Evolutionary conservation across 2,329 filamentous ascomycete species (phyloP).

Genomic region (Cladosporium colombiae): DNA sequence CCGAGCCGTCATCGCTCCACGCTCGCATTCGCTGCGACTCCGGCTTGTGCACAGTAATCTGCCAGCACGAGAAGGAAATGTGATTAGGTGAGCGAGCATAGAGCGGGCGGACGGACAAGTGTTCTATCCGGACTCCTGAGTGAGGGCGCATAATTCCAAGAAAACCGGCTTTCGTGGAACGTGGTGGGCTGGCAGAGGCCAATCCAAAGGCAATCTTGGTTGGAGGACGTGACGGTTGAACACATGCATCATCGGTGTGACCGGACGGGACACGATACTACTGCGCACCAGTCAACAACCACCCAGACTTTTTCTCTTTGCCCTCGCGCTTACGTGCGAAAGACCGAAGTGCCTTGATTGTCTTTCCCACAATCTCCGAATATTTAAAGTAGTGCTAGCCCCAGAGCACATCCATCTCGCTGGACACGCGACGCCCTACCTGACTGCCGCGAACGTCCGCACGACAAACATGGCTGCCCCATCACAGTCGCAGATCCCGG

Average conservation of each 20-base stretch:
- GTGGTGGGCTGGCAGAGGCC: not conserved
- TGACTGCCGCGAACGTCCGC: constrained; percentile 3
- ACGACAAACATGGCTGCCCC: constrained; percentile 6
- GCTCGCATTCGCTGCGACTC: constrained; percentile 6
- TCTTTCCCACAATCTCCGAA: not conserved
- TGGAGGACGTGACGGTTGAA: not conserved
- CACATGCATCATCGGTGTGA: constrained; percentile 11
- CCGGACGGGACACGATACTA: constrained; percentile 1
- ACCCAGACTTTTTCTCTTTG: constrained; percentile 4
- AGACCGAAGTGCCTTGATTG: not conserved
- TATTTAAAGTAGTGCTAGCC: not conserved
- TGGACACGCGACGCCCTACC: constrained; percentile 3
- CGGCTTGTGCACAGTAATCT: constrained; percentile 1
- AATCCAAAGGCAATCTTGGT: not conserved
- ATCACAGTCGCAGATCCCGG: constrained; percentile 63
- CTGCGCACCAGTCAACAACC: constrained; percentile 1
- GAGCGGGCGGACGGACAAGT: not conserved
- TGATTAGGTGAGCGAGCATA: not conserved
- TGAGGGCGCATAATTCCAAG: constrained; percentile 2
- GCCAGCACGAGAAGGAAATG: not conserved
- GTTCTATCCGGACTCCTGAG: not conserved
- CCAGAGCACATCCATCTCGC: not conserved
- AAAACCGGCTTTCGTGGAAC: constrained; percentile 9
- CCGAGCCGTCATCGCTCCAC: constrained; percentile 7
- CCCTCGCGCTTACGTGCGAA: constrained; percentile 9